These are phyloP conservation scores for Nemania sp. DNA, from an alignment of 2,329 filamentous ascomycete genomes.

Conservation along the genomic window DNA sequence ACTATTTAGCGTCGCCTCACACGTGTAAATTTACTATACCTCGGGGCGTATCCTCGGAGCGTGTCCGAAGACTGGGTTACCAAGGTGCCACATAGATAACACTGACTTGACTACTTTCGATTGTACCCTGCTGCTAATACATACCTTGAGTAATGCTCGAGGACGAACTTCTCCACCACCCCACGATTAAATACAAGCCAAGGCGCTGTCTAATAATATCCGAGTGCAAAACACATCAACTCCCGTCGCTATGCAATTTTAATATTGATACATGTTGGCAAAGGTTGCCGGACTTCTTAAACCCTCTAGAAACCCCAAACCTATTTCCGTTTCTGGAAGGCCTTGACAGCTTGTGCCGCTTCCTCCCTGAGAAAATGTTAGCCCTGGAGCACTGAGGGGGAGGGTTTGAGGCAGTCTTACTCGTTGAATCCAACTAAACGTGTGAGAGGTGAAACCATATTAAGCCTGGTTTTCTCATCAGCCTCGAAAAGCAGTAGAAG, in stretches of 20 bases:
- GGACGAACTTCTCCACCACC: not conserved
- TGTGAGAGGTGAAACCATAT: slow-evolving; percentile 81
- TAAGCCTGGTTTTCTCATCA: slow-evolving; percentile 79
- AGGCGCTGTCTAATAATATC: slow-evolving; percentile 12
- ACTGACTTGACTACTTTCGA: not conserved
- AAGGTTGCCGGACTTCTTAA: not conserved
- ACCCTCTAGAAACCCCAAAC: slow-evolving; percentile 1
- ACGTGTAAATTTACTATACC: not conserved
- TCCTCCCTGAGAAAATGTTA: slow-evolving; percentile 62
- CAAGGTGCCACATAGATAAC: not conserved
- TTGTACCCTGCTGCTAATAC: not conserved
- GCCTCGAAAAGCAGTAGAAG: slow-evolving; percentile 84
- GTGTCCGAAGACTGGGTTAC: too few species aligned
- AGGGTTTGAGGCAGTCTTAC: slow-evolving; percentile 58
- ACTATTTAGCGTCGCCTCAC: not conserved
- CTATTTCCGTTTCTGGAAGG: slow-evolving; percentile 50
- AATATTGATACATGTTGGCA: slow-evolving; percentile 31
- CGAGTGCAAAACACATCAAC: slow-evolving; percentile 25
- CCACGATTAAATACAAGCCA: slow-evolving; percentile 9
- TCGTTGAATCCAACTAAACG: slow-evolving; percentile 82
- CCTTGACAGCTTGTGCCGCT: slow-evolving; percentile 82
- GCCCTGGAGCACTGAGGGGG: slow-evolving; percentile 21
- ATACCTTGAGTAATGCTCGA: slow-evolving; percentile 2
- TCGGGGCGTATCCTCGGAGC: not conserved
- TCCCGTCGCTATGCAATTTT: slow-evolving; percentile 44